Evolutionary conservation across 1,284 basidiomycete species (phyloP), one percentile per base, ranked within the genome.

Genomic region (Leucoagaricus sp.): DNA sequence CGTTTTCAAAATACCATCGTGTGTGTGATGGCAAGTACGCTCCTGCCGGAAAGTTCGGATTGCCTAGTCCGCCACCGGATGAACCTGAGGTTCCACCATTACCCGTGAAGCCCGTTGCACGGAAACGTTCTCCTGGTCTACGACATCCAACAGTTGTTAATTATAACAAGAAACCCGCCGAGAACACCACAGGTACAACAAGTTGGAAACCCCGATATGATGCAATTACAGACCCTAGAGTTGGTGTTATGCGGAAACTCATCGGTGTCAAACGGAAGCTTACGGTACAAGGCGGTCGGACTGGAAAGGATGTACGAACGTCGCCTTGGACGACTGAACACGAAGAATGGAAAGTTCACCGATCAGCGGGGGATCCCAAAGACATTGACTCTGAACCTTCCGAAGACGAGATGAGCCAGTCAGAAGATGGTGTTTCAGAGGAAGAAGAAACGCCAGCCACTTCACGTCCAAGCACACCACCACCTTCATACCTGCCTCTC

Each of bases 31-130:
- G 81, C 9, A 92, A 91, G 69, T 92, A 93, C 66, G 55, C 26
- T 1, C 76, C 79, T 2, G 63, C 76, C 25, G 90, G 89, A 21
- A 92, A 91, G 69, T 93, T 91, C 66, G 81, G 87, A 4, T 69
- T 90, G 42, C 82, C 86, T 2, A 85, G 79, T 56, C 83, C 86
- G 4, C 80, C 82, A 2, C 76, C 80, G 46, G 82, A 85, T 26
- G 55, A 46, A 34, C 55, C 47, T 6, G 38, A 48, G 8, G 4
- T 23, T 31, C 46, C 53, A 17, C 19, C 23, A 8, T 2, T 23
- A 7, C 12, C 19, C 15, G 7, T 41, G 23, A n/a, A n/a, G 10
- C 23, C 25, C 17, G 4, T 28, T 34, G 34, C 25, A n/a, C 50
- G 71, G 75, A 51, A 77, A 78, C 48, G 31, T 49, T 31, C 36